These are phyloP conservation scores for Amanita phalloides DNA, from an alignment of 768 basidiomycete genomes.

Conservation along the genomic window DNA sequence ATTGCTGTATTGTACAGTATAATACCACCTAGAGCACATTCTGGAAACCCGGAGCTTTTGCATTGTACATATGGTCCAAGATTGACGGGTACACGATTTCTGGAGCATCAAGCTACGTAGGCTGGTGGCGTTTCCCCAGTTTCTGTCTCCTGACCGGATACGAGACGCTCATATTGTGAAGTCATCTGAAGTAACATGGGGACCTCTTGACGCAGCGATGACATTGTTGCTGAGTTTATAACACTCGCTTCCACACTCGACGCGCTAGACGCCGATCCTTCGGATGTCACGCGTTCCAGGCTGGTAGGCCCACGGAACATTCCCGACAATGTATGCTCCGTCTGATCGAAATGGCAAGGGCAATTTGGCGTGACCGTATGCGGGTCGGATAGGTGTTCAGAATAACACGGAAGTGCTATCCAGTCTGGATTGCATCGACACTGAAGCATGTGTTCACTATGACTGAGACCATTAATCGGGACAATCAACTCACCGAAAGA, in stretches of 20 bases:
- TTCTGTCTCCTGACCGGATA: slow-evolving; percentile 75
- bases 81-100: not conserved
- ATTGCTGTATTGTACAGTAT: slow-evolving; percentile 10
- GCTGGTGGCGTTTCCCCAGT: slow-evolving; percentile 78
- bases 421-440: slow-evolving; percentile 78
- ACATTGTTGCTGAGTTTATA: slow-evolving; percentile 17
- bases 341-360: slow-evolving; percentile 28
- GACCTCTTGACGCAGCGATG: slow-evolving; percentile 16
- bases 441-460: slow-evolving; percentile 20
- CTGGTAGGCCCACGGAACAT: slow-evolving; percentile 9
- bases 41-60: not conserved
- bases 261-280: slow-evolving; percentile 23
- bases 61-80: not conserved
- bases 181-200: slow-evolving; percentile 13
- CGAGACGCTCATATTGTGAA: slow-evolving; percentile 63
- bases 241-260: slow-evolving; percentile 27
- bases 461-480: not conserved
- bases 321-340: slow-evolving; percentile 2
- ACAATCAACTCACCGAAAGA: slow-evolving; percentile 54
- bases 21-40: slow-evolving; percentile 10
- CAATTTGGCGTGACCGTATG: slow-evolving; percentile 26
- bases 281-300: slow-evolving; percentile 21
- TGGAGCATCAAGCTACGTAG: slow-evolving; percentile 25
- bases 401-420: slow-evolving; percentile 72
- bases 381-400: slow-evolving; percentile 31